Evolutionary conservation across 352 stramenopile genomes (phyloP), one percentile per base, ranked within the genome.

Genomic region (Phytopythium litorale): DNA sequence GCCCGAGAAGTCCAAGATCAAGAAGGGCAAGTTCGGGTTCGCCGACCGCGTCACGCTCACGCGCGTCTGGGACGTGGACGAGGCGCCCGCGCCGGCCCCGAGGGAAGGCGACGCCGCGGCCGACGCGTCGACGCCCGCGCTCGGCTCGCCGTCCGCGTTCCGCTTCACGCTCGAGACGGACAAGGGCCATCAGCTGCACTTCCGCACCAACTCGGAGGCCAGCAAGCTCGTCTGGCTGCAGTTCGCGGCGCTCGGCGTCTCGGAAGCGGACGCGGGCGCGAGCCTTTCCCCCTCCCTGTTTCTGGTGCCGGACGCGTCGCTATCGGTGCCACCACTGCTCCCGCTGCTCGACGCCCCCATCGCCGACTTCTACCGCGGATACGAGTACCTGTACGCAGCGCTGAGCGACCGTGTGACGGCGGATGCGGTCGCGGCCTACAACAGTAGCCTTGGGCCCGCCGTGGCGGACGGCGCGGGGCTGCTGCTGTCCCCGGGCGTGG

Each of bases 1-100:
- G 63, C 87, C 86, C 4, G 82, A 79, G 58, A 95, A 95, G 62
- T 95, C 86, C 51, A 91, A 90, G 70, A 95, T 95, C 69, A 95
- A 95, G 65, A 92, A 95, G 55, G 86, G 86, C 57, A 91, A 91
- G 58, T 93, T 95, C 33, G 84, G 80, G 21, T 95, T 95, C 45
- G 82, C 84, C 7, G 81, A 93, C 58, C 81, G 85, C 58, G 84
- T 95, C 12, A 79, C 75, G 40, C 79, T 93, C 64, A 75, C 83
- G 52, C 81, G 81, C 48, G 86, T 84, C 8, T 92, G 79, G 74
- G 79, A 92, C 60, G 72, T 95, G 2, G 82, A 91, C 35, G 81
- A 92, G 50, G 70, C 56, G 9, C 28, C 57, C 8, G 51, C 58
- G 46, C 43, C 1, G 30, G 33, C 58, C 19, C 9, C 35, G 35